phyloP scores from a whole-genome alignment of 306 rosid species.

The Castanea crenata region DNA sequence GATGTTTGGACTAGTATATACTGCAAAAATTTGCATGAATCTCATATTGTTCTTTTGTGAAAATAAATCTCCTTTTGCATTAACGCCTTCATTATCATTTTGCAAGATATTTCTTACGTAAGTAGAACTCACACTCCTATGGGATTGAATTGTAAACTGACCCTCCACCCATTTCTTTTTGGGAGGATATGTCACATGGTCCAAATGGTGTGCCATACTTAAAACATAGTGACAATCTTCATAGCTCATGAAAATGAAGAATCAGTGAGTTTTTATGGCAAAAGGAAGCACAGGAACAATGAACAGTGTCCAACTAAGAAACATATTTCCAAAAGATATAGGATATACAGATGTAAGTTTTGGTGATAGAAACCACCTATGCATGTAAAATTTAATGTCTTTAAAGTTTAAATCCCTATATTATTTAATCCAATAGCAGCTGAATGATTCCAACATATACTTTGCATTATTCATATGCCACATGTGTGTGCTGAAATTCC shows the following conservation, averaged over 20 bases:
- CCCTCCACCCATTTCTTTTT: background rate
- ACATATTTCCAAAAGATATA: background rate
- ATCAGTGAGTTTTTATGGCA: background rate
- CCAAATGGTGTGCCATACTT: background rate
- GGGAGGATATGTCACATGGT: background rate
- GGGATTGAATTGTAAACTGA: background rate
- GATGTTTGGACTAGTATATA: background rate
- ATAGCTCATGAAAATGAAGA: background rate
- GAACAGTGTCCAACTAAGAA: conserved; percentile 1
- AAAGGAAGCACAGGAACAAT: background rate
- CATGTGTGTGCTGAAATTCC: background rate
- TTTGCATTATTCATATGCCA: background rate
- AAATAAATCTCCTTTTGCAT: background rate
- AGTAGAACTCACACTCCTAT: background rate
- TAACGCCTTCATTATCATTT: background rate
- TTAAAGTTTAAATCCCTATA: background rate
- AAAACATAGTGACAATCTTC: background rate
- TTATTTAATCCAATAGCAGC: background rate
- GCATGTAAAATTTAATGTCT: background rate
- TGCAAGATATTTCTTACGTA: background rate
- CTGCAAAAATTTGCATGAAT: background rate
- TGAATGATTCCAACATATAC: background rate
- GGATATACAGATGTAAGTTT: background rate
- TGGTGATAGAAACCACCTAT: background rate
- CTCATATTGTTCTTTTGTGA: background rate